Percentiles rank a stretch among this genome's conserved stretches.
Conservation (phyloP, 805 yeast species). For the Diddensiella transvaalensis region DNA sequence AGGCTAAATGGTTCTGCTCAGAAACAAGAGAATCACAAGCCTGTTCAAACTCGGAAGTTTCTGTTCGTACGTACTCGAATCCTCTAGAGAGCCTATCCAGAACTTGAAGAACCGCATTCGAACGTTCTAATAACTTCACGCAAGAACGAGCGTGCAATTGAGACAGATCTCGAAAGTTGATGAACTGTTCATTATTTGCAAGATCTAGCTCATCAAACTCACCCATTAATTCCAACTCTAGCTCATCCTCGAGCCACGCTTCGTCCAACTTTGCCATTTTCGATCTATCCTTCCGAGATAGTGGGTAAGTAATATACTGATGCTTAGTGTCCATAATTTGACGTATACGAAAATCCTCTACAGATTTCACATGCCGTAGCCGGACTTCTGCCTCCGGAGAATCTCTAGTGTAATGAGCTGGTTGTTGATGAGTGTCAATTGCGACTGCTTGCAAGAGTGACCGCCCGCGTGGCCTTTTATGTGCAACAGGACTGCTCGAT, state of each 20-base stretch:
- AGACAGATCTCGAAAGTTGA: conserved; percentile 34
- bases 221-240: conserved; percentile 38
- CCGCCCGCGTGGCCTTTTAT: conserved; percentile 16
- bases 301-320: conserved; percentile 32
- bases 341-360: not conserved
- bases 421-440: conserved; percentile 4
- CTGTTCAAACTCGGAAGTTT: conserved; percentile 61
- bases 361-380: conserved; percentile 23
- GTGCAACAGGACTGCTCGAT: not conserved
- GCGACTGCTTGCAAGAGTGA: conserved; percentile 24
- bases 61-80: conserved; percentile 55
- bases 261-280: conserved; percentile 31
- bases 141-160: conserved; percentile 28
- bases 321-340: not conserved
- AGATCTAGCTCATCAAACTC: conserved; percentile 35
- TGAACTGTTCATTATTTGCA: conserved; percentile 34
- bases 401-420: conserved; percentile 1
- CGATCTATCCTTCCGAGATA: conserved; percentile 38
- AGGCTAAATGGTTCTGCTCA: conserved; percentile 42
- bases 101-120: conserved; percentile 43
- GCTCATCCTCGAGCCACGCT: conserved; percentile 36
- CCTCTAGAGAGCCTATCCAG: conserved; percentile 48
- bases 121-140: conserved; percentile 41
- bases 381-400: conserved; percentile 17
- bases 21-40: conserved; percentile 50